Evolutionary conservation across 495 filamentous ascomycete genomes (phyloP).

Genomic region (Penicillium samsonianum): DNA sequence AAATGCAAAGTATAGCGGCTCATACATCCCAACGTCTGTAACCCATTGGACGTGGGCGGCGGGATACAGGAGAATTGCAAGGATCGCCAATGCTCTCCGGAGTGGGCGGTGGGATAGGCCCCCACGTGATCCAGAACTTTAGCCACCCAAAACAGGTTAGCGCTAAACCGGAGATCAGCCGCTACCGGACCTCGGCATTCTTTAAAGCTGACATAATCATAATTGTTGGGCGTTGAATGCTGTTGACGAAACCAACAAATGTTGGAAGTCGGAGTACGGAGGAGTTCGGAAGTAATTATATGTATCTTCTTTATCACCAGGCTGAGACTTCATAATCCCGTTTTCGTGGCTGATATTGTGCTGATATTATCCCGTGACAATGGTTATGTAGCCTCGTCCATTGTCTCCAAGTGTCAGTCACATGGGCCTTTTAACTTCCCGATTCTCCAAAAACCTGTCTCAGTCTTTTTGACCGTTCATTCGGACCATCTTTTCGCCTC

Average conservation of each 20-base stretch:
- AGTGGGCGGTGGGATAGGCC: conserved; percentile 12
- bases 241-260: conserved; percentile 12
- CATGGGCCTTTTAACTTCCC: conserved; percentile 42
- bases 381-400: conserved; percentile 5
- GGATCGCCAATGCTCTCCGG: conserved; percentile 5
- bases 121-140: conserved; percentile 5
- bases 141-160: conserved; percentile 13
- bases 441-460: conserved; percentile 25
- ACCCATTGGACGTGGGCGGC: conserved; percentile 41
- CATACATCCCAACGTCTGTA: conserved; percentile 50
- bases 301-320: not conserved
- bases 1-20: conserved; percentile 49
- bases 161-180: conserved; percentile 19
- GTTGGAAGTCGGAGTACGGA: not conserved
- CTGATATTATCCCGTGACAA: conserved; percentile 1
- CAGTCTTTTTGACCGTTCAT: conserved; percentile 13
- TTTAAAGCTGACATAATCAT: conserved; percentile 1
- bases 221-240: conserved; percentile 12
- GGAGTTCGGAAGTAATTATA: not conserved
- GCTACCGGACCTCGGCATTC: conserved; percentile 19
- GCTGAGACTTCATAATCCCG: not conserved
- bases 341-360: not conserved
- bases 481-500: conserved; percentile 5
- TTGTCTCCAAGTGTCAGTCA: conserved; percentile 29
- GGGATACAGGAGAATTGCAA: conserved; percentile 16